Base-by-base conservation (phyloP, 805 yeast species). In the Kodamaea jinghongensis region DNA sequence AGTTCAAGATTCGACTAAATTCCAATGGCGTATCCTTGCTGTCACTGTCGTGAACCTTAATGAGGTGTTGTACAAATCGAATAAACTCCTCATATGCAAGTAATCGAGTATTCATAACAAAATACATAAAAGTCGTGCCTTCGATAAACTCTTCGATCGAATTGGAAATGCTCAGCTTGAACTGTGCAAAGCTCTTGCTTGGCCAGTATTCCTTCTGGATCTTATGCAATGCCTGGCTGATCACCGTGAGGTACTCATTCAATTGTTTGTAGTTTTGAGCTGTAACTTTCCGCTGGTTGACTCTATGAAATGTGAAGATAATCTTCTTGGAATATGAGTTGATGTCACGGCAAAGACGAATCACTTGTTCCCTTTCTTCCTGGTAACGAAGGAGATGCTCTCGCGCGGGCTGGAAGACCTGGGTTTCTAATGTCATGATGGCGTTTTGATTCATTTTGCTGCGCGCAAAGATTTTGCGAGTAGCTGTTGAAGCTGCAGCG, bases 271-370 rank as follows among this genome's bases (percentile, higher is more conserved):
- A 23, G 28, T 39, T 33, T 3, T 25, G 17, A n/a, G 30, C n/a
- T 2, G 38, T 20, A 13, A 34, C 14, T 15, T 29, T 23, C 31
- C 17, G 29, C 7, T 17, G 4, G 9, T 29, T 36, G 15, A 54
- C 39, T 28, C 63, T 44, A 34, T 58, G 63, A 20, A 46, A 38
- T 4, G 55, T 36, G 37, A 58, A 58, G 17, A 58, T 58, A 26
- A 65, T 42, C 45, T 67, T 67, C 42, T 67, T 67, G 39, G 72
- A 64, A 34, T 49, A 49, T 5, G 62, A 51, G n/a, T 68, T 67
- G 38, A 67, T 54, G 35, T 67, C 73, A 29, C 73, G 49, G 28
- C 65, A 56, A 2, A 54, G 45, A 38, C 64, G 52, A 14, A 67
- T 68, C 12, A 67, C 52, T 16, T 42, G 37, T 33, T 66, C 70